Conservation (phyloP, 2,329 filamentous ascomycete genomes). For the Nothophaeocryptopus gaeumannii region DNA sequence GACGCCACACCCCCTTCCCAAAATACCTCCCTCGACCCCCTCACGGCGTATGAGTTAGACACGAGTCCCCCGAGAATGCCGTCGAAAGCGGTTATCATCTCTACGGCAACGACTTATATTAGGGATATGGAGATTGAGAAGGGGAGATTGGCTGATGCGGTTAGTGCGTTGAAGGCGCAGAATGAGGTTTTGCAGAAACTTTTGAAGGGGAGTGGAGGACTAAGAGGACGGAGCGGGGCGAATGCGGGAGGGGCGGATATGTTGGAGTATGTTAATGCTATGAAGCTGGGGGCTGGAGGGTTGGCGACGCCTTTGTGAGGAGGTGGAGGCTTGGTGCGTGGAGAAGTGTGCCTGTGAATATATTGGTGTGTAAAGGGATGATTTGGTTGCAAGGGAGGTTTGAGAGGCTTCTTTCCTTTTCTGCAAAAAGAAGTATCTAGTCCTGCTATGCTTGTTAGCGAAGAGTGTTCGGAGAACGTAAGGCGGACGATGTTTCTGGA, state of each 20-base stretch:
- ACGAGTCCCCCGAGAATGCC: conserved; percentile 22
- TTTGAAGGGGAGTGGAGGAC: conserved; percentile 38
- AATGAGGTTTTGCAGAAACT: conserved; percentile 44
- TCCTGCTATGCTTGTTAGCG: too few relatives aligned
- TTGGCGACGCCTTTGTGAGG: neutral
- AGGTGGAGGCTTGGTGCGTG: too few relatives aligned
- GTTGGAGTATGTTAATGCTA: conserved; percentile 12
- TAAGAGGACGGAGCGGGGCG: too few relatives aligned
- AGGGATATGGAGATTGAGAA: conserved; percentile 46
- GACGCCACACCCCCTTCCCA: conserved; percentile 13
- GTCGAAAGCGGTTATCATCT: conserved; percentile 47
- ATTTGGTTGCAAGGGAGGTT: too few relatives aligned
- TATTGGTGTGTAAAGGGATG: too few relatives aligned
- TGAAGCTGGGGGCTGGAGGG: conserved; percentile 2
- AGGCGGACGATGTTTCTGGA: too few relatives aligned
- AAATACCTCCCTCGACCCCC: neutral
- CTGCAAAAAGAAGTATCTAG: too few relatives aligned
- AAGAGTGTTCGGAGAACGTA: too few relatives aligned
- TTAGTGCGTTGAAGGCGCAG: conserved; percentile 38
- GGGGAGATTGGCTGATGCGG: conserved; percentile 39
- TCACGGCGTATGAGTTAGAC: conserved; percentile 7
- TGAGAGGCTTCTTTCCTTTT: too few relatives aligned
- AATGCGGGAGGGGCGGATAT: neutral
- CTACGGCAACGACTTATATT: conserved; percentile 47
- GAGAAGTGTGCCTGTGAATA: too few relatives aligned